Evolutionary conservation across 129 eudicot species (phyloP), one percentile per base, ranked within the genome.

Genomic region (Heracleum sosnowskyi): DNA sequence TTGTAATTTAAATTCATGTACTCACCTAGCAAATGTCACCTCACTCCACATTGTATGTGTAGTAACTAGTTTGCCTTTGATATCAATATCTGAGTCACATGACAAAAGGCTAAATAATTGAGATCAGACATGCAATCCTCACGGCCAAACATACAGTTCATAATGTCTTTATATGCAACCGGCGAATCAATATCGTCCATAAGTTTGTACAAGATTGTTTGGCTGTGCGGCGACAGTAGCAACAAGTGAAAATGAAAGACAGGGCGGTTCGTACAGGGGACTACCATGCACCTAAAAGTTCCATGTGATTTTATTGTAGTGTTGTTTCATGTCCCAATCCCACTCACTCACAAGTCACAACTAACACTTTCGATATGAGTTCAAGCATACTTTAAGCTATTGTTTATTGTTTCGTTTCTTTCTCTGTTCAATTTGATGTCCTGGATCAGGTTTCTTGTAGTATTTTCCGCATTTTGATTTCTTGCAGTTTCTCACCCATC

Each of bases 131-230:
- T n/a, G 68, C 68, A 60, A n/a, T 60, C 10, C 33, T 60, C 68
- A 26, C 33, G 68, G 26, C 34, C 33, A 60, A 60, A 60, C 34
- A n/a, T n/a, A 60, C 34, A n/a, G 33, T 60, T 60, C 34, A 2
- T n/a, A 60, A 57, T 57, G 64, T 57, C 64, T 57, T 57, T 57
- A 57, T 57, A 24, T 57, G 64, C 64, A 57, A 60, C 68, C 68
- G 68, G 68, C 68, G 16, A 60, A 60, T 60, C 5, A 60, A 60
- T 60, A n/a, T 9, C 0, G 33, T n/a, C 68, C 68, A 60, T 26
- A 3, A 60, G 68, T 60, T 60, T 10, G 68, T n/a, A n/a, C 68
- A 60, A 60, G 68, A 60, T 60, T 60, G 68, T n/a, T 60, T 60
- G 68, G 68, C 68, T 60, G 68, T 60, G 68, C 68, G 17, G 68